These are phyloP conservation scores for Ganoderma lucidum DNA, from an alignment of 1,284 basidiomycete genomes.

Conservation along the genomic window DNA sequence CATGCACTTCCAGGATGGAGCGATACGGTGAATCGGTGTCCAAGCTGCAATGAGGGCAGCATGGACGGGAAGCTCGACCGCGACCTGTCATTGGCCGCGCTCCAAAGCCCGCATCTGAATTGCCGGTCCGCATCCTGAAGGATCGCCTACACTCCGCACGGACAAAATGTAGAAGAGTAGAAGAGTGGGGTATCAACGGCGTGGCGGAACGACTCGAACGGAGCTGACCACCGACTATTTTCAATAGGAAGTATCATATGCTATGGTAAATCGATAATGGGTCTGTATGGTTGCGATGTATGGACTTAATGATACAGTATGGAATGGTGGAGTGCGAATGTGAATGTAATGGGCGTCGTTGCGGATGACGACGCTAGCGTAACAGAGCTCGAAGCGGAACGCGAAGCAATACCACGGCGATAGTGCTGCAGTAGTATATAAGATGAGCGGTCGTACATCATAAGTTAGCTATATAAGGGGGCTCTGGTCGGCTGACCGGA, in stretches of 20 bases:
- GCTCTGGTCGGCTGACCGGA: constrained; percentile 28
- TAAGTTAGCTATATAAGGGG: constrained; percentile 27
- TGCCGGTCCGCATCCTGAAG: neutral
- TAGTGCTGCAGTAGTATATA: constrained; percentile 25
- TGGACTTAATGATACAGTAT: constrained; percentile 34
- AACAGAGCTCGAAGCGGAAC: constrained; percentile 6
- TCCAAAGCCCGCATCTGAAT: neutral
- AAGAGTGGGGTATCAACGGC: neutral
- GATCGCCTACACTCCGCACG: neutral
- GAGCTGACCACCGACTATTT: constrained; percentile 26
- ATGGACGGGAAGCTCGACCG: constrained; percentile 11
- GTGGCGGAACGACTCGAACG: neutral
- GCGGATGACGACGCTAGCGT: constrained; percentile 7
- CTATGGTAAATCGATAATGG: constrained; percentile 25
- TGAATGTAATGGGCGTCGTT: constrained; percentile 12
- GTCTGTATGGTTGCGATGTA: constrained; percentile 16
- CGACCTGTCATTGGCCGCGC: constrained; percentile 25
- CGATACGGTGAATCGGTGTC: neutral
- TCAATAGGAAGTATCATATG: constrained; percentile 26
- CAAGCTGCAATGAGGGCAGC: neutral
- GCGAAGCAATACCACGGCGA: constrained; percentile 16
- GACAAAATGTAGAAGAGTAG: neutral
- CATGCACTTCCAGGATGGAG: neutral
- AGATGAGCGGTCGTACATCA: constrained; percentile 22
- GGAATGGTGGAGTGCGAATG: constrained; percentile 27